Base-by-base conservation (phyloP, 179 eudicot genomes). In the Monotropa hypopitys region DNA sequence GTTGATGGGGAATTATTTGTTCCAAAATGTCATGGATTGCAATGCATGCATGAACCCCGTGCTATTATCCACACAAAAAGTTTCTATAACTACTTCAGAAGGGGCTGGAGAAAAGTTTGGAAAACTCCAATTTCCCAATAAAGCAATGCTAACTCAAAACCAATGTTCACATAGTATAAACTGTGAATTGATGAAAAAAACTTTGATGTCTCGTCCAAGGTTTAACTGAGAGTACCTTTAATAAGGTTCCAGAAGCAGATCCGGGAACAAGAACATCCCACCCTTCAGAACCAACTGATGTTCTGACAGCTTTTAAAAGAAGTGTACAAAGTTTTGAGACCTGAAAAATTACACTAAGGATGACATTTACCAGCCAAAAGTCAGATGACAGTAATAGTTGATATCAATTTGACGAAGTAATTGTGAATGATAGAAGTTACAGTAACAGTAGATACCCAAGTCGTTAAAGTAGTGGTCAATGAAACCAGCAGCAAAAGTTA, bases 211-310 rank as follows among this genome's bases (percentile, higher is more conserved):
- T 9, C 42, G 40, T 51, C 40, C 73, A 8, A 38, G 66, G 33
- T 78, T 77, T 33, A 30, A 45, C 15, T 54, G 42, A 26, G 46
- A 21, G 47, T 80, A 95, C 99, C 93, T 90, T 92, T 81, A 93
- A 79, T 73, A 95, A 77, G 51, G 88, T 91, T 80, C 99, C 99
- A 77, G 78, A 76, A 80, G 96, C 91, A 79, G 84, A 78, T 77
- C 99, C 99, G 4, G 98, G 94, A 78, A 95, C 98, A 76, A 95
- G 93, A 85, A 95, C 92, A 87, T 95, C 98, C 98, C 98, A 95
- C 76, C 99, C 99, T 78, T 91, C 84, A 78, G 97, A 90, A 70
- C 88, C 94, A 65, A 93, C 71, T 33, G 83, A 77, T 50, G 71
- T 87, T 83, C 98, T 88, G 54, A 88, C 89, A 59, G 96, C 96